phyloP scores from a whole-genome alignment of 371 early-diverging fungal genomes.

The Mortierella polycephala region DNA sequence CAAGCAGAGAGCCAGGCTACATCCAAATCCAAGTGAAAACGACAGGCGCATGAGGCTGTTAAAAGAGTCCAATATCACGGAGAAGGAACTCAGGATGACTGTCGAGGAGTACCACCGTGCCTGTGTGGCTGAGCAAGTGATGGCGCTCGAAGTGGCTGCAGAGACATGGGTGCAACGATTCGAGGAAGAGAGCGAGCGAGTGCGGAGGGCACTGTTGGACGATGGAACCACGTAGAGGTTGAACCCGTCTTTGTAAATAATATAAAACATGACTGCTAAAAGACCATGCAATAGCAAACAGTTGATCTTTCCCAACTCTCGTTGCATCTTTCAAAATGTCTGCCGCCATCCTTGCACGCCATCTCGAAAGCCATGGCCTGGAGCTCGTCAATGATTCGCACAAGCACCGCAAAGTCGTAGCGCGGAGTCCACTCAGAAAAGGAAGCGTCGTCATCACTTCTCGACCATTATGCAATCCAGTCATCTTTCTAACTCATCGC shows the following conservation, averaged over 20 bases:
- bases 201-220: constrained; percentile 32
- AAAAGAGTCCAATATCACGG: constrained; percentile 21
- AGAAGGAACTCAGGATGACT: constrained; percentile 37
- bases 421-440: constrained; percentile 18
- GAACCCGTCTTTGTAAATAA: neutral
- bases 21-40: constrained; percentile 12
- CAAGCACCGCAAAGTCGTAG: constrained; percentile 49
- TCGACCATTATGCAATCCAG: constrained; percentile 49
- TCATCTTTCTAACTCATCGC: constrained; percentile 52
- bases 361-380: constrained; percentile 38
- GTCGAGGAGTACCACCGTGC: constrained; percentile 49
- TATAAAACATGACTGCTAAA: too few relatives aligned
- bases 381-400: constrained; percentile 31
- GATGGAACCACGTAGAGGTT: constrained; percentile 9
- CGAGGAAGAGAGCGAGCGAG: constrained; percentile 42
- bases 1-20: neutral
- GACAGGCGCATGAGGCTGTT: constrained; percentile 16
- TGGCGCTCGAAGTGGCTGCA: constrained; percentile 30
- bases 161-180: constrained; percentile 44
- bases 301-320: neutral
- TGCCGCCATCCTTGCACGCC: constrained; percentile 18
- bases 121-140: constrained; percentile 25
- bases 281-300: too few relatives aligned
- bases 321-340: constrained; percentile 18
- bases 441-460: constrained; percentile 38